Evolutionary conservation across 768 basidiomycete genomes (phyloP).

Genomic region (Stropharia rugosoannulata): DNA sequence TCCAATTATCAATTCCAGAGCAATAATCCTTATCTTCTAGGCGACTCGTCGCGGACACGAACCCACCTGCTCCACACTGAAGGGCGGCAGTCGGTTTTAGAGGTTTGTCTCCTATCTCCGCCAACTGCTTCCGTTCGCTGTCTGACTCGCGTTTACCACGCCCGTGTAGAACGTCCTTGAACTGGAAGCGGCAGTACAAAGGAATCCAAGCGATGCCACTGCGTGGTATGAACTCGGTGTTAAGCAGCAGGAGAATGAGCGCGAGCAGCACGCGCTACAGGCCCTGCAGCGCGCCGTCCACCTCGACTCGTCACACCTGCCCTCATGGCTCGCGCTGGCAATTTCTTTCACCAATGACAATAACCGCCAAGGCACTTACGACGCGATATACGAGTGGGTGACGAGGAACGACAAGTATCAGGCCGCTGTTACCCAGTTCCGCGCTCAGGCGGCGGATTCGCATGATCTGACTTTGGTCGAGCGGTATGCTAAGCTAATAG

Average conservation of each 20-base stretch:
- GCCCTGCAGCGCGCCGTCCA: conserved; percentile 81
- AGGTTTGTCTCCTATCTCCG: conserved; percentile 34
- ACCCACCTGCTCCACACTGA: conserved; percentile 39
- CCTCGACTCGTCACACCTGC: conserved; percentile 72
- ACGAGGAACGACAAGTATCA: conserved; percentile 57
- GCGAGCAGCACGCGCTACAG: conserved; percentile 85
- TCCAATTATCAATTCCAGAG: conserved; percentile 68
- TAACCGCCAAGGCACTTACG: conserved; percentile 69
- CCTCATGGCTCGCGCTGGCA: conserved; percentile 88
- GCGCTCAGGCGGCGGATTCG: conserved; percentile 28
- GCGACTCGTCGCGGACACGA: conserved; percentile 55
- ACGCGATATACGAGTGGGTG: conserved; percentile 86
- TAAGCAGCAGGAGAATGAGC: conserved; percentile 97
- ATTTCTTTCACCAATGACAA: conserved; percentile 91
- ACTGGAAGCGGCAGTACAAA: conserved; percentile 87
- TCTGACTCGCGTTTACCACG: conserved; percentile 1
- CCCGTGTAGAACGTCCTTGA: conserved; percentile 73
- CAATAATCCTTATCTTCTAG: conserved; percentile 76
- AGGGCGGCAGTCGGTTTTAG: conserved; percentile 34
- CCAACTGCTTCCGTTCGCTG: not conserved
- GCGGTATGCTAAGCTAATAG: conserved; percentile 55
- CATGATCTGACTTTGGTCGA: conserved; percentile 31
- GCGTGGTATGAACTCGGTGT: conserved; percentile 95
- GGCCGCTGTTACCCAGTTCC: conserved; percentile 40
- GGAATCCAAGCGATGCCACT: conserved; percentile 61